Base-by-base conservation (phyloP, 129 eudicot species). In the Gnaphalium uliginosum region DNA sequence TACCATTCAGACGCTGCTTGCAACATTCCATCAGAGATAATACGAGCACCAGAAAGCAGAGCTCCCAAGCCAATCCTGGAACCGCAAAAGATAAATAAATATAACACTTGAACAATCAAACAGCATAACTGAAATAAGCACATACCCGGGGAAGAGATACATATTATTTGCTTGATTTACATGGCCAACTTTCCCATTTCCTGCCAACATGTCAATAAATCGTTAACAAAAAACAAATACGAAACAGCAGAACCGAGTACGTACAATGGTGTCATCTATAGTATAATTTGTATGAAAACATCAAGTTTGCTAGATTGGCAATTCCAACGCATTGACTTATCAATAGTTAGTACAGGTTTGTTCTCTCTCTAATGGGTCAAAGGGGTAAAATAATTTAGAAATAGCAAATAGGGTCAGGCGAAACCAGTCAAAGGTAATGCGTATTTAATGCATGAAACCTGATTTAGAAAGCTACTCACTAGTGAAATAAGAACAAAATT, bases 101-200 rank as follows among this genome's bases (percentile, higher is more conserved):
- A 24, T 72, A 48, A 50, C 39, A 35, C 62, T 11, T 35, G 24
- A 15, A 33, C 37, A 78, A 68, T 71, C 68, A 14, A 71, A 32
- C 67, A 73, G 15, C 57, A 53, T 0, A 78, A 50, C 43, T 46
- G 19, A 43, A 6, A 71, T 39, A 48, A 78, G 63, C 59, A 83
- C 96, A 17, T 66, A 95, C 99, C 99, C 99, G 1, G 97, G 99
- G 81, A 95, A 95, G 27, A 95, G 92, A 76, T 95, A 95, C 99
- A 95, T 95, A 81, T 95, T 95, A 76, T 95, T 95, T 79, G 99
- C 99, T 87, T 95, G 99, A 79, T 95, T 95, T 66, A 91, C 99
- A 82, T 95, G 81, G 70, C 99, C 97, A 73, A 87, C 82, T 83
- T 89, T 91, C 50, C 99, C 99, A 72, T 87, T 91, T 74, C 90